Evolutionary conservation across 805 yeast species (phyloP).

Genomic region (Wickerhamomyces rabaulensis): DNA sequence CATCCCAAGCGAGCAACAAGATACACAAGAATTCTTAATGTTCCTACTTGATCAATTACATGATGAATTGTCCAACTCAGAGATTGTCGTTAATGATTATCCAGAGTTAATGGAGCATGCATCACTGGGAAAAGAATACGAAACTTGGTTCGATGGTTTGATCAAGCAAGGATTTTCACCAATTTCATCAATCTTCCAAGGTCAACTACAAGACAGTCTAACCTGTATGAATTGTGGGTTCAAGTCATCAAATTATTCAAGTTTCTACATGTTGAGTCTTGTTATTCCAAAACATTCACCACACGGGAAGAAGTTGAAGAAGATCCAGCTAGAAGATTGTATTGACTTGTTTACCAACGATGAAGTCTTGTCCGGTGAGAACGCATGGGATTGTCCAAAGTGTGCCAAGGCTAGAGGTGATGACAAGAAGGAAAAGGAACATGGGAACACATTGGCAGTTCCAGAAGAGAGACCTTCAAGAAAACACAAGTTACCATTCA

Average conservation of each 20-base stretch:
- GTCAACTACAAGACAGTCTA: constrained; percentile 63
- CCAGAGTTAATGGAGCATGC: constrained; percentile 33
- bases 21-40: constrained; percentile 71
- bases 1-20: constrained; percentile 76
- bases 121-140: constrained; percentile 41
- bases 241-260: constrained; percentile 53
- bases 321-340: constrained; percentile 55
- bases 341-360: constrained; percentile 55
- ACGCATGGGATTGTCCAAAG: constrained; percentile 82
- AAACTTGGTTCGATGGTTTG: constrained; percentile 54
- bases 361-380: constrained; percentile 63
- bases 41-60: constrained; percentile 64
- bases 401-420: constrained; percentile 32
- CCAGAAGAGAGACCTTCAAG: constrained; percentile 9
- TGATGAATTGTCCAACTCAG: constrained; percentile 49
- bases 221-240: constrained; percentile 62
- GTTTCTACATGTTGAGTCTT: constrained; percentile 57
- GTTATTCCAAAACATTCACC: constrained; percentile 45
- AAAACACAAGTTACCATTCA: constrained; percentile 19
- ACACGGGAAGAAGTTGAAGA: constrained; percentile 26
- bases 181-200: constrained; percentile 61
- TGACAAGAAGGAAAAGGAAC: neutral
- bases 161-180: constrained; percentile 63
- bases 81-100: constrained; percentile 31
- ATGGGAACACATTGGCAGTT: neutral